Percentiles rank a stretch among this genome's conserved stretches.
phyloP scores from a whole-genome alignment of 78 protist genomes.

The Planoprotostelium fungivorum region DNA sequence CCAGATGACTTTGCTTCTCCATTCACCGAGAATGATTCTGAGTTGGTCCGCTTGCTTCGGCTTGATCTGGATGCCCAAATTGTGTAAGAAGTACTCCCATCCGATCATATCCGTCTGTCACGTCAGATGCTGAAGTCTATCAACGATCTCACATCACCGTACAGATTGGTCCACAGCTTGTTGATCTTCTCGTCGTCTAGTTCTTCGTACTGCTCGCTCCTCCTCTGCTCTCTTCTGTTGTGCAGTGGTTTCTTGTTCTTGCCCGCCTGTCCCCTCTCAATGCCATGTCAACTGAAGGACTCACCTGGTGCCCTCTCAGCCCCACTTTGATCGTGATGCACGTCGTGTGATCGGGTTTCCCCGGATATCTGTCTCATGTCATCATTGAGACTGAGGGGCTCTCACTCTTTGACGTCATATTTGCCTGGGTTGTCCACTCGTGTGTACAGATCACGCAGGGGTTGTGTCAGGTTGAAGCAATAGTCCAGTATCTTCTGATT shows the following conservation, averaged over 20 bases:
- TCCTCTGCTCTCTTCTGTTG: not conserved
- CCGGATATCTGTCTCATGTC: constrained; percentile 23
- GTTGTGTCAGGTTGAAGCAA: not conserved
- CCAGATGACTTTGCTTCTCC: not conserved
- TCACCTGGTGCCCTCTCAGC: not conserved
- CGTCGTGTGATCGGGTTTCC: constrained; percentile 67
- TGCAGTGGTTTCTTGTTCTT: not conserved
- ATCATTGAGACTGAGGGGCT: not conserved
- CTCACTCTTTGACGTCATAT: not conserved
- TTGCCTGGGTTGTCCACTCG: not conserved
- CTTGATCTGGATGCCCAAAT: not conserved
- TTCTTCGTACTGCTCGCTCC: not conserved
- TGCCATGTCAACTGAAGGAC: no score
- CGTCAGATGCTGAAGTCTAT: not conserved
- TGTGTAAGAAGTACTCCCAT: not conserved
- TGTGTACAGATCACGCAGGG: not conserved
- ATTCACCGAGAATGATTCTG: not conserved
- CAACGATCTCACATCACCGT: not conserved
- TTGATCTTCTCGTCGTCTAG: not conserved
- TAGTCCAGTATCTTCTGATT: not conserved
- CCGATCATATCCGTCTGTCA: not conserved
- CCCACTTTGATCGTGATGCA: constrained; percentile 11
- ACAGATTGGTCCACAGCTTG: not conserved
- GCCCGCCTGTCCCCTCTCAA: no score
- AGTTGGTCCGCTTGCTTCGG: not conserved